A percentile compares a stretch with the other conserved stretches of the same genome.
Conservation (phyloP, 192 early-diverging fungal species). For the Coemansia sp. region DNA sequence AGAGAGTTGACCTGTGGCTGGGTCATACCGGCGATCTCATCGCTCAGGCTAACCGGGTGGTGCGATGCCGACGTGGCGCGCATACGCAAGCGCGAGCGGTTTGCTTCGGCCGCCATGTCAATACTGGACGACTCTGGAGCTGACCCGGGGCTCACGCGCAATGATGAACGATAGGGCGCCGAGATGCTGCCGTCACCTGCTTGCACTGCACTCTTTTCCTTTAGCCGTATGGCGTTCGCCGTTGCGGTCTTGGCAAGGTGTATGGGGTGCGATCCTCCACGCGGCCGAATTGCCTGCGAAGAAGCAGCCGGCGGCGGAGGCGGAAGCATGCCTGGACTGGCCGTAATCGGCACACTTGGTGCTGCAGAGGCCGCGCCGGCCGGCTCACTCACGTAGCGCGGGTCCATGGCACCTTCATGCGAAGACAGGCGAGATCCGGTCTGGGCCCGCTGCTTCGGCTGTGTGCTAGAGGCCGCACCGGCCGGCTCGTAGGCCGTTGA, state of each 20-base stretch:
- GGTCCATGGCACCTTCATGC: background rate
- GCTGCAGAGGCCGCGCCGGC: too few species aligned
- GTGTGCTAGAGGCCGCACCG: background rate
- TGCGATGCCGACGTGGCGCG: conserved; percentile 33
- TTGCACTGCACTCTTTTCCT: conserved; percentile 14
- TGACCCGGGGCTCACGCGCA: conserved; percentile 21
- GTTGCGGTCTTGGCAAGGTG: conserved; percentile 45
- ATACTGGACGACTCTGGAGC: conserved; percentile 36
- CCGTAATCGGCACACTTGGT: too few species aligned
- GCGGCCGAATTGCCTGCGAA: conserved; percentile 20
- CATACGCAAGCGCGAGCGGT: conserved; percentile 14
- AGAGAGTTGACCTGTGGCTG: conserved; percentile 3
- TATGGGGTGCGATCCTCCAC: conserved; percentile 39
- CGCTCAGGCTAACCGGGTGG: conserved; percentile 14
- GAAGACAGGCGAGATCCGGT: background rate
- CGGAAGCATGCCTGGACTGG: too few species aligned
- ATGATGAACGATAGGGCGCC: background rate
- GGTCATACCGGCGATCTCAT: conserved; percentile 2
- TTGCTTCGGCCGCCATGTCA: conserved; percentile 17
- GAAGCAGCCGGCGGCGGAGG: background rate
- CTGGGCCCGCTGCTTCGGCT: background rate
- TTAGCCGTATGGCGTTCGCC: conserved; percentile 44
- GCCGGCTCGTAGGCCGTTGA: conserved; percentile 3
- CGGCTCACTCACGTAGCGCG: too few species aligned
- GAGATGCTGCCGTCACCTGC: background rate